Evolutionary conservation across 2,329 filamentous ascomycete species (phyloP).

Genomic region (Colletotrichum sp.): DNA sequence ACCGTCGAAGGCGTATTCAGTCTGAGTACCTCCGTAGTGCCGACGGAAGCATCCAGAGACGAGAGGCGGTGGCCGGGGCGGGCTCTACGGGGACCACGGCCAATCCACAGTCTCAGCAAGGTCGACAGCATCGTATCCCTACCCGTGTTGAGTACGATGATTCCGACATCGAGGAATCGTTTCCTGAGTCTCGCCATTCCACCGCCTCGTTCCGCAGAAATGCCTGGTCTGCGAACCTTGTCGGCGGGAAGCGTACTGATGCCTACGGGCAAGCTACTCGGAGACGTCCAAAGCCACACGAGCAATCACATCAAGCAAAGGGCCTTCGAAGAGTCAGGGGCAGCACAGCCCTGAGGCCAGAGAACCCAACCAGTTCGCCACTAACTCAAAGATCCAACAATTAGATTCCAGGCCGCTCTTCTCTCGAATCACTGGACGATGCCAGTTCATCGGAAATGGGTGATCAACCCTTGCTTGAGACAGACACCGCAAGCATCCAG

Average conservation of each 20-base stretch:
- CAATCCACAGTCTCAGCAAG: background rate
- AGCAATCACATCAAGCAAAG: background rate
- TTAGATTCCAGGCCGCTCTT: background rate
- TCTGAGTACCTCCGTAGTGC: background rate
- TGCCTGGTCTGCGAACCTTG: background rate
- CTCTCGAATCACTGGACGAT: background rate
- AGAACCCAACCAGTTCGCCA: background rate
- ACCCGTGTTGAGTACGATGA: background rate
- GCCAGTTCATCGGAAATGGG: background rate
- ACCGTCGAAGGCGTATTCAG: background rate
- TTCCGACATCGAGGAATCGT: background rate
- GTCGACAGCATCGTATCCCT: no score
- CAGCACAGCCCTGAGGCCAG: background rate
- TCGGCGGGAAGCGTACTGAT: no score
- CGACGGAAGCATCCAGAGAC: background rate
- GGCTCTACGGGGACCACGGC: background rate
- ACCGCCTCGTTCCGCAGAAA: background rate
- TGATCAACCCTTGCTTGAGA: background rate
- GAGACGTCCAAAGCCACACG: background rate
- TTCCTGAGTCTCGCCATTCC: background rate
- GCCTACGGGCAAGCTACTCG: background rate
- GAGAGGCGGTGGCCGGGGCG: background rate
- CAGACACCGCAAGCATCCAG: background rate
- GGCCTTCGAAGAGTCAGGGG: constrained; percentile 1
- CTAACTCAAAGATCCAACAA: background rate